phyloP scores from a whole-genome alignment of 2,329 filamentous ascomycete genomes.

The Talaromyces pinophilus region DNA sequence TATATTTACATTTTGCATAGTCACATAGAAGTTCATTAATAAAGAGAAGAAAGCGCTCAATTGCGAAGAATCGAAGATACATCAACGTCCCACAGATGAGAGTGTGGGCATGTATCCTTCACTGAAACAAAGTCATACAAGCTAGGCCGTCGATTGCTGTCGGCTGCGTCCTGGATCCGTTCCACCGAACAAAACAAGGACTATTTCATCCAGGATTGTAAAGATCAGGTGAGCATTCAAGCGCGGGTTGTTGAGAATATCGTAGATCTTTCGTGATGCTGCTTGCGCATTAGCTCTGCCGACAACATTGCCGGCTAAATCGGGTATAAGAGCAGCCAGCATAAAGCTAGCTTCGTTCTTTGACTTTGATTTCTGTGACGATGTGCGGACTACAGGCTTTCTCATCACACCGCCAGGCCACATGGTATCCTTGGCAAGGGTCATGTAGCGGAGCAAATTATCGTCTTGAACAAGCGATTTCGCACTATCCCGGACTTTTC shows the following conservation, averaged over 20 bases:
- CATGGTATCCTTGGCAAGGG: slow-evolving; percentile 70
- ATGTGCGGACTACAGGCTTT: slow-evolving; percentile 59
- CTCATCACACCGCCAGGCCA: slow-evolving; percentile 67
- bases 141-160: neutral
- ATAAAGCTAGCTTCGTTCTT: slow-evolving; percentile 85
- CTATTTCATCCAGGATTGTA: slow-evolving; percentile 69
- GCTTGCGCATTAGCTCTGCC: slow-evolving; percentile 88
- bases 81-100: neutral
- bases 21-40: neutral
- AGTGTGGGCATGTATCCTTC: neutral
- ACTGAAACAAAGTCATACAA: neutral
- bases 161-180: slow-evolving; percentile 25
- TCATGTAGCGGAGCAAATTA: slow-evolving; percentile 72
- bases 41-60: neutral
- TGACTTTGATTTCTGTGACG: slow-evolving; percentile 74
- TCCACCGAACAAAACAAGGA: slow-evolving; percentile 63
- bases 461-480: slow-evolving; percentile 75
- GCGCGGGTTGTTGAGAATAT: slow-evolving; percentile 84
- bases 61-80: neutral
- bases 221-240: slow-evolving; percentile 76
- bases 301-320: slow-evolving; percentile 89
- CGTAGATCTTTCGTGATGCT: slow-evolving; percentile 84
- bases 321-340: slow-evolving; percentile 84
- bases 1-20: slow-evolving; percentile 2
- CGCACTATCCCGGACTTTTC: slow-evolving; percentile 86